Base-by-base conservation (phyloP, 768 basidiomycete species). In the Podaxis sp. region DNA sequence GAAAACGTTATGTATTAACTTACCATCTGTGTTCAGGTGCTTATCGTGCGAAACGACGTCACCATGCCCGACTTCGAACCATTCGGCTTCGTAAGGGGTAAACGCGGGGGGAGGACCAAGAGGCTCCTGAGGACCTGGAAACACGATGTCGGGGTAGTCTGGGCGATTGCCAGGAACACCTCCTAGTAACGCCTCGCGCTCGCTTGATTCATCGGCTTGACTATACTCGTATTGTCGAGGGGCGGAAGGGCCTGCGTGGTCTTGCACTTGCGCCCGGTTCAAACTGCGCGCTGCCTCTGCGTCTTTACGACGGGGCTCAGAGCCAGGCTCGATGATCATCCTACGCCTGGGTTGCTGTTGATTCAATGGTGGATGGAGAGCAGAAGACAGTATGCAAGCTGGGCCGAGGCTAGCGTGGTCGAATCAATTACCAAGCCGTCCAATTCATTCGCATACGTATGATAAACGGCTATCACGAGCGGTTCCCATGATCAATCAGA, bases 1-100 rank as follows among this genome's bases (percentile, higher is more conserved):
- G 19, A 29, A 9, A 41, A 33, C 38, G 38, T 40, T 12, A 25
- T 13, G 17, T 19, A 43, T 57, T 8, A 4, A 59, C 65, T 19
- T 40, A 71, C 88, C 88, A 65, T 90, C 89, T 54, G 81, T 74
- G 65, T 90, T 90, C 55, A 90, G 71, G 69, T 89, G 88, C 9
- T 72, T 75, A 66, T 92, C 91, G 70, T 91, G 90, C 13, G 89
- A 89, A 57, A 91, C 74, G 63, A 89, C 76, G 51, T 85, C 72
- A 2, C 84, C 85, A 46, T 74, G 61, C 37, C 71, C 71, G 0
- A 75, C 75, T 24, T 80, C 72, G 65, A 84, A 86, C 72, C 77
- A 85, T 63, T 88, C 80, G 19, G 90, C 88, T 13, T 84, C 73
- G 68, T 91, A 91, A 0, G 80, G 82, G 1, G 85, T 70, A 65